Base-by-base conservation (phyloP, 176 grass and related monocot genomes). In the Dactylis glomerata region DNA sequence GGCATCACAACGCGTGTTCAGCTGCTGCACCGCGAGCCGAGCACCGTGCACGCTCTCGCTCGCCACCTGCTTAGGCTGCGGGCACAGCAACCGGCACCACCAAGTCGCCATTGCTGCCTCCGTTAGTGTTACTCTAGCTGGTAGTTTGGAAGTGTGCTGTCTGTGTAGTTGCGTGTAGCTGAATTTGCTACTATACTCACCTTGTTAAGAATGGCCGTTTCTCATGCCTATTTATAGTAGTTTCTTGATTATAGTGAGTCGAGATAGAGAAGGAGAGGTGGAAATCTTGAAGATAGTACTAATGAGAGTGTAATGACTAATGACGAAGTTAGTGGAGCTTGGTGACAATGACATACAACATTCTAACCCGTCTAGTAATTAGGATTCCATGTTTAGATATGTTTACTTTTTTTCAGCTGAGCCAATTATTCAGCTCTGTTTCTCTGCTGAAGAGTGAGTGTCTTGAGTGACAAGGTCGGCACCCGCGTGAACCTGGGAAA, bases 41-140 rank as follows among this genome's bases (percentile, higher is more conserved):
- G 88, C 86, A n/a, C 90, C 88, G 41, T 92, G 90, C 32, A 95
- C 72, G 15, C 80, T 84, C 83, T 92, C 86, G 72, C 83, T 95
- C 23, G 76, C 86, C 20, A 91, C 88, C 82, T 93, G 94, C 77
- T 74, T 73, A 58, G 82, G 20, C 82, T 75, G 40, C 15, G 65
- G 44, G 2, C 54, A 75, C 14, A 82, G 15, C 15, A n/a, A 75
- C 70, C 47, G 15, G 49, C 49, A 42, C 42, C 61, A 75, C 41
- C n/a, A 16, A 4, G 51, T 77, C 22, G 32, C 71, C 57, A 86
- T 81, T 84, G 17, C 4, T 17, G 23, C 68, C 7, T 28, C 23
- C 66, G 22, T 69, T 13, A 2, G 27, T 50, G 16, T 5, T 10
- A 4, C 8, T 45, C 1, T 54, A 10, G 17, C 1, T 54, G 5